Percentiles rank a stretch among this genome's conserved stretches.
These are phyloP conservation scores for Pichia sp. DNA, from an alignment of 1,139 yeast species.

Conservation along the genomic window DNA sequence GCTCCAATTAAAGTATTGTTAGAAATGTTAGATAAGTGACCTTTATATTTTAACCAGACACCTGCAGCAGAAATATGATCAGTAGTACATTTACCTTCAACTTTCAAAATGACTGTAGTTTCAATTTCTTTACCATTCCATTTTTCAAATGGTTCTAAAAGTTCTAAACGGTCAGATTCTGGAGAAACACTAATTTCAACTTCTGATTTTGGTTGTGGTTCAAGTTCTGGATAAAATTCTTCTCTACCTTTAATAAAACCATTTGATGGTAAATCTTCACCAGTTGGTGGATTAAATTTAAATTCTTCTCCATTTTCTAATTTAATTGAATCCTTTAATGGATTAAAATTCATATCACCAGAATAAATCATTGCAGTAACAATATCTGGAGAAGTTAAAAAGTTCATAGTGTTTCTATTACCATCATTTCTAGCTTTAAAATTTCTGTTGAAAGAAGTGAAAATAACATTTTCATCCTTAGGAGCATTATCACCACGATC, in stretches of 20 bases:
- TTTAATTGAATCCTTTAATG: conserved; percentile 67
- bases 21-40: conserved; percentile 92
- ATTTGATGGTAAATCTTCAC: conserved; percentile 72
- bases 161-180: conserved; percentile 70
- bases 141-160: conserved; percentile 79
- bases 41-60: conserved; percentile 98
- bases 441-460: conserved; percentile 94
- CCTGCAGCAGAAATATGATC: conserved; percentile 99
- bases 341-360: conserved; percentile 85
- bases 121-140: conserved; percentile 81
- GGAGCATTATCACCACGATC: conserved; percentile 62
- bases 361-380: conserved; percentile 96
- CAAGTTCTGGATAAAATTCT: conserved; percentile 77
- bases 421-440: conserved; percentile 97
- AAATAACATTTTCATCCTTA: conserved; percentile 74
- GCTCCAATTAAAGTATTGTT: conserved; percentile 96
- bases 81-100: conserved; percentile 96
- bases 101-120: conserved; percentile 74
- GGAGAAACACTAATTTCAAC: conserved; percentile 74
- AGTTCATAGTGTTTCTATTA: conserved; percentile 93
- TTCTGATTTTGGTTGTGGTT: conserved; percentile 65
- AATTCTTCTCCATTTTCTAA: conserved; percentile 62
- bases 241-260: conserved; percentile 82
- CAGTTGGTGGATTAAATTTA: conserved; percentile 74
- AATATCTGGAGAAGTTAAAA: conserved; percentile 92